Conservation (phyloP, 805 yeast genomes). For the Schwanniomyces pseudopolymorphus region DNA sequence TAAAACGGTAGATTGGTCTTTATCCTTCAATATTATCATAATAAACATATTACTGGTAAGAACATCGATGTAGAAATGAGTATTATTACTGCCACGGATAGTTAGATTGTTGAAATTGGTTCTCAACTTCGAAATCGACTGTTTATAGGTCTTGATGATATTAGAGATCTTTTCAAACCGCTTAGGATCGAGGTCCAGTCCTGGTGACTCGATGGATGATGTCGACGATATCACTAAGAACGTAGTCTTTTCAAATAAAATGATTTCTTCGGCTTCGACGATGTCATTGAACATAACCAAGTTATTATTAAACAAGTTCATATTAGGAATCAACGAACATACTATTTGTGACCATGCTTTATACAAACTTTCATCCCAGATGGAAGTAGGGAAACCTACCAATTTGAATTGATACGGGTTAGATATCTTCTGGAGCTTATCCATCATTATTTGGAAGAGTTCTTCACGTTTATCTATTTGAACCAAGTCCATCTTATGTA, state of each 20-base stretch:
- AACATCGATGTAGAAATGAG: slow-evolving; percentile 50
- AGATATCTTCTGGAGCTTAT: slow-evolving; percentile 72
- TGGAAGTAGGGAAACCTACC: slow-evolving; percentile 89
- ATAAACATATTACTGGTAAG: slow-evolving; percentile 61
- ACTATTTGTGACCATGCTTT: slow-evolving; percentile 98
- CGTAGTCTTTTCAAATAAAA: slow-evolving; percentile 89
- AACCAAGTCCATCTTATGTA: slow-evolving; percentile 96
- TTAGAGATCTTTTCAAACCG: slow-evolving; percentile 92
- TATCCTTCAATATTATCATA: slow-evolving; percentile 55
- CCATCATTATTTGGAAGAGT: slow-evolving; percentile 81
- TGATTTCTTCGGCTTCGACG: slow-evolving; percentile 84
- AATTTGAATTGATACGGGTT: slow-evolving; percentile 62
- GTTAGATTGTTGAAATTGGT: slow-evolving; percentile 79
- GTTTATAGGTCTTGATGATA: slow-evolving; percentile 91
- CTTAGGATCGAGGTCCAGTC: slow-evolving; percentile 66
- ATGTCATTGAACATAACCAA: slow-evolving; percentile 69
- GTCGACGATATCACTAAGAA: slow-evolving; percentile 76
- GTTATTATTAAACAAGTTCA: slow-evolving; percentile 74
- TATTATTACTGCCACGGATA: slow-evolving; percentile 57
- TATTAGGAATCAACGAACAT: slow-evolving; percentile 91
- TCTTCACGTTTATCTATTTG: slow-evolving; percentile 83
- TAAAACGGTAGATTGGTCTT: slow-evolving; percentile 14
- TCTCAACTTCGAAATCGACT: slow-evolving; percentile 82
- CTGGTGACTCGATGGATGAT: slow-evolving; percentile 35
- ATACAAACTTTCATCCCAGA: slow-evolving; percentile 95